phyloP scores from a whole-genome alignment of 179 eudicot genomes.

The Spergularia azorica region DNA sequence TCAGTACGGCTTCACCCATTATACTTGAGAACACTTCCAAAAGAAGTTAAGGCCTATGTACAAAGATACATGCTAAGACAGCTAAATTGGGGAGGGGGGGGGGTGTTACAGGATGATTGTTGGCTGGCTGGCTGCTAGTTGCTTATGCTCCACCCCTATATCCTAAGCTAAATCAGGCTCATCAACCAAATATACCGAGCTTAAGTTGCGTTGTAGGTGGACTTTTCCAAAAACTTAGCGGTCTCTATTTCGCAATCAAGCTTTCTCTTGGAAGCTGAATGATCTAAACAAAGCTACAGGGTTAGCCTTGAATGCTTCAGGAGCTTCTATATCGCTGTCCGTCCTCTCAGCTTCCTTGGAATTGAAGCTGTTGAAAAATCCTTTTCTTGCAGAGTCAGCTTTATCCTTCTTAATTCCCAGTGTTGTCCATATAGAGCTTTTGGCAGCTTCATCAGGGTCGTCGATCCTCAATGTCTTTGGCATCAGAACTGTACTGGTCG shows the following conservation, averaged over 20 bases:
- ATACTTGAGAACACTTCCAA: slow-evolving; percentile 5
- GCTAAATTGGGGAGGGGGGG: not conserved
- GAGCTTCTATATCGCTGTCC: slow-evolving; percentile 13
- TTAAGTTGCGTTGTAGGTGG: not conserved
- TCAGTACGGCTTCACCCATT: not conserved
- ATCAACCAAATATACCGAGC: slow-evolving; percentile 25
- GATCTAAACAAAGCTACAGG: slow-evolving; percentile 34
- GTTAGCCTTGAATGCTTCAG: slow-evolving; percentile 25
- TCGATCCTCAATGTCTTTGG: slow-evolving; percentile 31
- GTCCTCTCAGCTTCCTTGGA: slow-evolving; percentile 21
- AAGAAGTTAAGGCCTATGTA: not conserved
- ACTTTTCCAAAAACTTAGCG: slow-evolving; percentile 5
- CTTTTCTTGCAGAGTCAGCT: slow-evolving; percentile 37
- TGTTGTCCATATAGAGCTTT: slow-evolving; percentile 33
- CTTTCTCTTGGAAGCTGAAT: slow-evolving; percentile 32
- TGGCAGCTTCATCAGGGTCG: slow-evolving; percentile 30
- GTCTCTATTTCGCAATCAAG: slow-evolving; percentile 29
- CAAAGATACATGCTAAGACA: slow-evolving; percentile 6
- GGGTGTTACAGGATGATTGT: slow-evolving; percentile 23
- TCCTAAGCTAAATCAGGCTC: slow-evolving; percentile 26
- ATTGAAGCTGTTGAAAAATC: slow-evolving; percentile 27
- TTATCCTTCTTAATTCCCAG: slow-evolving; percentile 39
- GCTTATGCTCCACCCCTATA: slow-evolving; percentile 19
- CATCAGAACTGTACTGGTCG: not conserved
- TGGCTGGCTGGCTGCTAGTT: not conserved